phyloP scores from a whole-genome alignment of 257 asterid species.

The Solanum sejunctum region DNA sequence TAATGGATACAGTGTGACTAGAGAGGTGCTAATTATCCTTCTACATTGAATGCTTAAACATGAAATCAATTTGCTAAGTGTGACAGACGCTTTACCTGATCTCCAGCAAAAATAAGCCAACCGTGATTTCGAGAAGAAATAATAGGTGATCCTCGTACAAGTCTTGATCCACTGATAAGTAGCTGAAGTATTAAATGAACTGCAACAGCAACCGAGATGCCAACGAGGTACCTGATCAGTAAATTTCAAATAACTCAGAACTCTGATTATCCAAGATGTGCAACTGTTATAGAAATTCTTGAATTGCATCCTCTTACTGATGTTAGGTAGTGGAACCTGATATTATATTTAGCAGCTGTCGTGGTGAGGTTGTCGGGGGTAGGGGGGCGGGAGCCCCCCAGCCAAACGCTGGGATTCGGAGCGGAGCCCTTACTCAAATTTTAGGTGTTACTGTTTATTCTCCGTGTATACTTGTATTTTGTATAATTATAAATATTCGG shows the following conservation, averaged over 20 bases:
- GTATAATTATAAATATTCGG: no score
- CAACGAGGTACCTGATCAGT: constrained; percentile 59
- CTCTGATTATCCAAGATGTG: not conserved
- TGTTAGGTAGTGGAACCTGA: no score
- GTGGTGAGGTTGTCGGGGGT: no score
- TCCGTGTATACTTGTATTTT: no score
- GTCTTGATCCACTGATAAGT: constrained; percentile 27
- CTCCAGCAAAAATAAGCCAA: constrained; percentile 79
- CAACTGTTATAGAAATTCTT: not conserved
- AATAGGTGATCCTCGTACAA: constrained; percentile 27
- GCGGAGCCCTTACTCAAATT: no score
- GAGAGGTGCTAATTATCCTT: not conserved
- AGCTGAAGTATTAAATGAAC: constrained; percentile 62
- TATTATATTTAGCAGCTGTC: no score
- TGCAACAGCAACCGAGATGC: constrained; percentile 67
- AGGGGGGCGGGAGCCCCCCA: no score
- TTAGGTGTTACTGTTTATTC: no score
- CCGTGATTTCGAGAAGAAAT: constrained; percentile 50
- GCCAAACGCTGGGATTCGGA: no score
- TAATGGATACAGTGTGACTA: not conserved
- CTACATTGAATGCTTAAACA: not conserved
- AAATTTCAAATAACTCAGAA: not conserved
- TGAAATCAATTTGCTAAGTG: not conserved
- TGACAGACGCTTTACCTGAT: constrained; percentile 37
- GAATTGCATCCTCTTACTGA: not conserved